A percentile compares a stretch with the other conserved stretches of the same genome.
Evolutionary conservation across 2,329 filamentous ascomycete species (phyloP).

Genomic region (Ophiostoma triangulosporum): DNA sequence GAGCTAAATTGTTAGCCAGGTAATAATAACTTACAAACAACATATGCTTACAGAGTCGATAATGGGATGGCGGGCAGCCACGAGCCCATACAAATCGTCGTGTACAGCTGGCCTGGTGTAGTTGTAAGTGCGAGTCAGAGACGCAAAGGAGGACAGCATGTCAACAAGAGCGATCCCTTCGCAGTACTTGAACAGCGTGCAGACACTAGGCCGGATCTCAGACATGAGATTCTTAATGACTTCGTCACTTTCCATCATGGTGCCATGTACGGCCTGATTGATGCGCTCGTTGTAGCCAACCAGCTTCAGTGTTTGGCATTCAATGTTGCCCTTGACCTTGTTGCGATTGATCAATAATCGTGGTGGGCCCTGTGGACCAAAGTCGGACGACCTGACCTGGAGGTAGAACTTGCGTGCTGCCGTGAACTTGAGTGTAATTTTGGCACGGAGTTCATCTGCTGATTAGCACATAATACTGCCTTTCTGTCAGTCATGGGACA

Average conservation of each 20-base stretch:
- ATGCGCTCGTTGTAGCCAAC: slow-evolving; percentile 71
- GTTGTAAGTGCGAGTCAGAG: slow-evolving; percentile 46
- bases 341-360: slow-evolving; percentile 58
- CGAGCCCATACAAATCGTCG: slow-evolving; percentile 51
- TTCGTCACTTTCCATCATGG: slow-evolving; percentile 68
- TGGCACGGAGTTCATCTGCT: slow-evolving; percentile 8
- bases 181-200: slow-evolving; percentile 66
- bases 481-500: too few species aligned
- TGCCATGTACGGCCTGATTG: slow-evolving; percentile 68
- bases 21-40: neutral
- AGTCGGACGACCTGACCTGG: slow-evolving; percentile 45
- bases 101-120: slow-evolving; percentile 55
- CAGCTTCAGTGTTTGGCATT: slow-evolving; percentile 77
- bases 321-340: slow-evolving; percentile 58
- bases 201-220: slow-evolving; percentile 57
- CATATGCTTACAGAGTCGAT: slow-evolving; percentile 42
- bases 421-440: slow-evolving; percentile 52
- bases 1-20: slow-evolving; percentile 1
- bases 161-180: slow-evolving; percentile 80
- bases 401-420: slow-evolving; percentile 69
- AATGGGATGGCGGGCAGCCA: slow-evolving; percentile 65
- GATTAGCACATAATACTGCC: neutral
- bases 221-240: slow-evolving; percentile 59
- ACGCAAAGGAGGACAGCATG: slow-evolving; percentile 66
- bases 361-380: slow-evolving; percentile 35